Evolutionary conservation across 441 rosid species (phyloP).

Genomic region (Pelargonium fulgidum): DNA sequence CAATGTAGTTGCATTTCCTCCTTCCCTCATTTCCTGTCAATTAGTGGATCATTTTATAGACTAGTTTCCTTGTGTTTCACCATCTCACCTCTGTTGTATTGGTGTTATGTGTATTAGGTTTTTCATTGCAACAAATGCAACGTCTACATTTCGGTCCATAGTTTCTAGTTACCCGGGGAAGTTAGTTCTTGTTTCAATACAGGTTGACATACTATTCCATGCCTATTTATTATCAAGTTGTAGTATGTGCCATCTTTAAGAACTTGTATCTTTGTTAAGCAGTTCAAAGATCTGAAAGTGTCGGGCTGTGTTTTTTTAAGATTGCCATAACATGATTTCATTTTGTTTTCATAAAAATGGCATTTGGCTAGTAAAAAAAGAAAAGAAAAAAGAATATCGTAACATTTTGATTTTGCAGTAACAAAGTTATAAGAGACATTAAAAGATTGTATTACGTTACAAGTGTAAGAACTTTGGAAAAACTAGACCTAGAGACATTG

Average conservation of each 20-base stretch:
- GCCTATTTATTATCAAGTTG: conserved; percentile 7
- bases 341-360: too few species aligned
- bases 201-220: conserved; percentile 31
- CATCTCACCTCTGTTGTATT: neutral
- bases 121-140: conserved; percentile 60
- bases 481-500: too few species aligned
- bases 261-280: neutral
- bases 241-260: conserved; percentile 3
- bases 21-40: too few species aligned
- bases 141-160: conserved; percentile 51
- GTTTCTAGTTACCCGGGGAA: conserved; percentile 58
- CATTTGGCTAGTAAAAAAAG: too few species aligned
- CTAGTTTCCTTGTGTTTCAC: too few species aligned
- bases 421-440: too few species aligned
- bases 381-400: too few species aligned
- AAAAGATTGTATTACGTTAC: too few species aligned
- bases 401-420: too few species aligned
- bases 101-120: conserved; percentile 28
- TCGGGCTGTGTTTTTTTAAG: neutral
- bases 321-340: neutral
- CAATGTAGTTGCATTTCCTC: too few species aligned
- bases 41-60: too few species aligned
- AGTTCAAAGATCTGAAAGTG: conserved; percentile 1
- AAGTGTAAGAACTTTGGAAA: too few species aligned
- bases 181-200: conserved; percentile 52